Evolutionary conservation across 768 basidiomycete species (phyloP), one percentile per base, ranked within the genome.

Genomic region (Amanita pseudoporphyria): DNA sequence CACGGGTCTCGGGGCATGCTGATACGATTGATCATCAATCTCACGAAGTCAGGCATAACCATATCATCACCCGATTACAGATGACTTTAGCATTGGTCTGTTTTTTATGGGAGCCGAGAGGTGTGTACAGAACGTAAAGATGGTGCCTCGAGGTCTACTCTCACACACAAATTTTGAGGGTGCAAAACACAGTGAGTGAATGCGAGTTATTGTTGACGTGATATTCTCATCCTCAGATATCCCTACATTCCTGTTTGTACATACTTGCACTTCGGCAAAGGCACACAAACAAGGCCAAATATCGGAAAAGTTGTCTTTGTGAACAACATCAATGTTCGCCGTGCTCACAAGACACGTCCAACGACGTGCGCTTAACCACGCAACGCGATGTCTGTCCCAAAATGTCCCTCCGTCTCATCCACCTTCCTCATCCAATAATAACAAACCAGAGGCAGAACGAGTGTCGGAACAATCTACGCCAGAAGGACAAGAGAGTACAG

Each of bases 331-430:
- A 41, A 50, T 50, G 49, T 50, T 50, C 32, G 41, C 65, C 19
- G 58, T 65, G 35, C 56, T 71, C 40, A 52, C 64, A 16, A 65
- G 67, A 54, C 64, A 67, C 35, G 56, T 67, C 45, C 61, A 64
- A 30, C 63, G 68, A 45, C 64, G 65, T 38, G 57, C 64, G 24
- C 45, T 67, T 38, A 55, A 54, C 43, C 60, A 61, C n/a, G 57
- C 66, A 10, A 57, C 63, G 52, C 62, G 70, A 61, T 70, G 62
- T 47, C 58, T 66, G 53, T 66, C 70, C 14, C 60, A 68, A 56
- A 61, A 58, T 19, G 53, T 60, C 14, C 58, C 61, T 4, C 39
- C 45, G 28, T 51, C 60, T 9, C 52, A 60, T 14, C 44, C 62
- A 47, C 35, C 61, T 19, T 51, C 50, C 26, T 36, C 50, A 9